Conservation (phyloP, 2,329 filamentous ascomycete genomes). For the Metarhizium humberi region DNA sequence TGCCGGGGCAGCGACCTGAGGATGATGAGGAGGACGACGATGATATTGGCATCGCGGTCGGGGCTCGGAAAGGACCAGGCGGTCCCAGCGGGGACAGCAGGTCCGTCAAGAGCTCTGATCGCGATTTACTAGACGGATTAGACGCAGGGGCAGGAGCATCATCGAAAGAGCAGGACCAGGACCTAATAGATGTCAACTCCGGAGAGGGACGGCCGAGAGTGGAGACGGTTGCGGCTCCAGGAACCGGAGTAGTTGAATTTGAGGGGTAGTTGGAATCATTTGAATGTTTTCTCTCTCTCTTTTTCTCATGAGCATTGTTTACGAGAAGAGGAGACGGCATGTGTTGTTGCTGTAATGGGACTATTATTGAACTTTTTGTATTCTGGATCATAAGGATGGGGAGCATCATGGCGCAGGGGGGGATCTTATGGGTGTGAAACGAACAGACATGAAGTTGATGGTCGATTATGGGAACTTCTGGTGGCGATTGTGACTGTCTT, state of each 20-base stretch:
- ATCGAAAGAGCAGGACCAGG: constrained; percentile 21
- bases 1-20: constrained; percentile 54
- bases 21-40: constrained; percentile 64
- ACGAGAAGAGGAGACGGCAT: not conserved
- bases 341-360: not conserved
- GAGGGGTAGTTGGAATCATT: constrained; percentile 17
- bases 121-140: constrained; percentile 63
- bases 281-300: not conserved
- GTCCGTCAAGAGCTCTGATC: constrained; percentile 56
- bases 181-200: constrained; percentile 24
- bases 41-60: constrained; percentile 34
- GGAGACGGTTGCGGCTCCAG: constrained; percentile 18
- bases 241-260: constrained; percentile 32
- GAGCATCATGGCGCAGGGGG: not conserved
- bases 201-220: constrained; percentile 16
- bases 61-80: constrained; percentile 25
- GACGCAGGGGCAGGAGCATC: constrained; percentile 57
- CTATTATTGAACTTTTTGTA: not conserved
- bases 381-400: not conserved
- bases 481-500: not conserved
- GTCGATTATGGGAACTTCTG: not conserved
- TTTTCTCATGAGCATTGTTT: not conserved
- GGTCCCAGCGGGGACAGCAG: constrained; percentile 43
- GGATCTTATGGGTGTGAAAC: not conserved
- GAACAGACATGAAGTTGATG: constrained; percentile 2